Base-by-base conservation (phyloP, 208 protist genomes). In the Acanthamoeba quina region DNA sequence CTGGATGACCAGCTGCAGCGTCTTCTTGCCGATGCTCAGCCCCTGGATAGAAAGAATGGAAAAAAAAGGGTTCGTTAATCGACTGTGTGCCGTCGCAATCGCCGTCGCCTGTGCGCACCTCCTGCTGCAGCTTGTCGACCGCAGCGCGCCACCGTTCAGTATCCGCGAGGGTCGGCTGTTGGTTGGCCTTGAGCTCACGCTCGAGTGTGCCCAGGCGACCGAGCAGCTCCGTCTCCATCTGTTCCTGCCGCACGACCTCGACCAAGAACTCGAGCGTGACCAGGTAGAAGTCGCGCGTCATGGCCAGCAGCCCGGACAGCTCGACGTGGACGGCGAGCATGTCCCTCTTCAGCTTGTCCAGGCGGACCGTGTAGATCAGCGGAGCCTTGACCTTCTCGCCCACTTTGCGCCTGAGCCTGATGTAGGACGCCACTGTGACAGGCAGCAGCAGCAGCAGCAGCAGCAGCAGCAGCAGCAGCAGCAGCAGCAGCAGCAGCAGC, bases 1-100 rank as follows among this genome's bases (percentile, higher is more conserved):
- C 21, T 96, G 34, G 62, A 83, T 60, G 9, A 83, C 34, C 13
- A 94, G 78, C 7, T 26, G 31, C 58, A 80, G 58, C 26, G 93
- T 92, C 15, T 41, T 58, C 41, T 95, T 54, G 6, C 78, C n/a
- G 29, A 76, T 54, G 17, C 31, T 19, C 17, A 92, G 13, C 1
- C 52, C 31, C 52, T 86, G 64, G 37, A 47, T n/a, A 13, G n/a
- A 44, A 89, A 17, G 74, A 56, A 56, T 19, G 52, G 4, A 19
- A 13, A 13, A 56, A 19, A 21, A 17, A 10, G 0, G 49, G n/a
- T 58, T 60, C 4, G 64, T 15, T 72, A 10, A 4, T 1, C 37
- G 37, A 4, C 37, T 41, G 37, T 5, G 41, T 37, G 37, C 37
- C 37, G 5, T 9, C 41, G 0, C 41, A 9, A 44, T 44, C 41